These are phyloP conservation scores for Phaeosphaeriaceae sp. DNA, from an alignment of 2,329 filamentous ascomycete genomes.

Conservation along the genomic window DNA sequence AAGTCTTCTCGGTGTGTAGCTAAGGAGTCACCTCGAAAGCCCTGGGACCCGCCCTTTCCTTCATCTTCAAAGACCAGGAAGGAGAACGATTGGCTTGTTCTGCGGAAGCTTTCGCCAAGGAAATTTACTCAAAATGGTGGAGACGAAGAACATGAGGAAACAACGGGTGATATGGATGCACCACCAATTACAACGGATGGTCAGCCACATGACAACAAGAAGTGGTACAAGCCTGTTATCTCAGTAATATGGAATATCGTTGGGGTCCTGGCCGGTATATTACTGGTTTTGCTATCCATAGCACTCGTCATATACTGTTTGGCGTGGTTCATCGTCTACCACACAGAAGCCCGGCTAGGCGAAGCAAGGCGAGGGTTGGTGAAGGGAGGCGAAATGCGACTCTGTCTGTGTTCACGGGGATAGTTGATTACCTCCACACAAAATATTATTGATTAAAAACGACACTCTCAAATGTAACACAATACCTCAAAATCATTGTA, in stretches of 20 bases:
- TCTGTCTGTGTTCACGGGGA: conserved; percentile 34
- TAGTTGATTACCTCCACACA: neutral
- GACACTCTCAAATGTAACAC: neutral
- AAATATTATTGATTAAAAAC: neutral
- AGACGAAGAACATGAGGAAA: neutral
- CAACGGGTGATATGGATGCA: too few relatives aligned
- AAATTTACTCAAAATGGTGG: neutral
- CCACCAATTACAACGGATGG: neutral
- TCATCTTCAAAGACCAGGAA: neutral
- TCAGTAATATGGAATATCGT: conserved; percentile 7
- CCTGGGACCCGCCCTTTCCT: conserved; percentile 37
- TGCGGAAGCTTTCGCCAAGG: conserved; percentile 2
- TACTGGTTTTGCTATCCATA: conserved; percentile 27
- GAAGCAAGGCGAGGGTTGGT: conserved; percentile 30
- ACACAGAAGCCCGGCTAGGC: conserved; percentile 34
- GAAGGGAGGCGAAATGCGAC: conserved; percentile 37
- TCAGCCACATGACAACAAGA: neutral
- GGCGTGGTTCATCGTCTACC: conserved; percentile 38
- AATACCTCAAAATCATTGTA: neutral
- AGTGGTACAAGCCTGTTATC: neutral
- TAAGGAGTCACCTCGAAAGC: conserved; percentile 20
- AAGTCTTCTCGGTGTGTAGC: neutral
- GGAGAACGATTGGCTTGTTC: conserved; percentile 4
- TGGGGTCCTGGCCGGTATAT: conserved; percentile 12
- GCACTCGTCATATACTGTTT: conserved; percentile 34